Conservation (phyloP, 176 grass and related monocot genomes). For the Neostapfia colusana region DNA sequence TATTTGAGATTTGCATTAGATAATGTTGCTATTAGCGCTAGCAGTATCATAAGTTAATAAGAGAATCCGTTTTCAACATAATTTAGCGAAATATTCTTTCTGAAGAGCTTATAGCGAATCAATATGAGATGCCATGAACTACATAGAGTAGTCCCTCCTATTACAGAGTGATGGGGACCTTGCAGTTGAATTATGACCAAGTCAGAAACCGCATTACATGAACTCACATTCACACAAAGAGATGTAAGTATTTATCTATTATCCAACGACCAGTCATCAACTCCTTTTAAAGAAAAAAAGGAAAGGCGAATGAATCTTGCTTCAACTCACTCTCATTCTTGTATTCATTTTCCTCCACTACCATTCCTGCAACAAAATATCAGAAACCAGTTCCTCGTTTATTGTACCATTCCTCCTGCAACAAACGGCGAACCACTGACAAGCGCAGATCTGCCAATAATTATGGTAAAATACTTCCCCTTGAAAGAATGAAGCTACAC, state of each 20-base stretch:
- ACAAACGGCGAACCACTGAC: not conserved
- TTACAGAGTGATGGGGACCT: not conserved
- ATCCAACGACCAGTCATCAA: not conserved
- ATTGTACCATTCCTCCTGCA: not conserved
- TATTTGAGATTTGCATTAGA: not conserved
- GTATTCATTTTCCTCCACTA: not conserved
- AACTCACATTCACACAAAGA: not conserved
- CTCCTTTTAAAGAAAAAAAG: not conserved
- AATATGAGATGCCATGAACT: not conserved
- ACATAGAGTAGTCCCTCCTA: not conserved
- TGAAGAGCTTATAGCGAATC: not conserved
- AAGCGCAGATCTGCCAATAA: not conserved
- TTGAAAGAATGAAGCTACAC: conserved; percentile 30
- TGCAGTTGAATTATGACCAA: not conserved
- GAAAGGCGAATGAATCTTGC: not conserved
- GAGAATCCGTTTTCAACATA: not conserved
- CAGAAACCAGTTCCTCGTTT: too few species aligned
- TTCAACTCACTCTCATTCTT: not conserved
- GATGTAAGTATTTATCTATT: too few species aligned
- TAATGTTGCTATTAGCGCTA: too few species aligned
- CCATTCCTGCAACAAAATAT: too few species aligned
- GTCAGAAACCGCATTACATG: not conserved
- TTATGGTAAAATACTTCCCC: not conserved
- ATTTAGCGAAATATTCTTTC: too few species aligned
- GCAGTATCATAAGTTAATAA: not conserved